These are phyloP conservation scores for Fraxinus platypoda DNA, from an alignment of 305 asterid species.

Conservation along the genomic window DNA sequence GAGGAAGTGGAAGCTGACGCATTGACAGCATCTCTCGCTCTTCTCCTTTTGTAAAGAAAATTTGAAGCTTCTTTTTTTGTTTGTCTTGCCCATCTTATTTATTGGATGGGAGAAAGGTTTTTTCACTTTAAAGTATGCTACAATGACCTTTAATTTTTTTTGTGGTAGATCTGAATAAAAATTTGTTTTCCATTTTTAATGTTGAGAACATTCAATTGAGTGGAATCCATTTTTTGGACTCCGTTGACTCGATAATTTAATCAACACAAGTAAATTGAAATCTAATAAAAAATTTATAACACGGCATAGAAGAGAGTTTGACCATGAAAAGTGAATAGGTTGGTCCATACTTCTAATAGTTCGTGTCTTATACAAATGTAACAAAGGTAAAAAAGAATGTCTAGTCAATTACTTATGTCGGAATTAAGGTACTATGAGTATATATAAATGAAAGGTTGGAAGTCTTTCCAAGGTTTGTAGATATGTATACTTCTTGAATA, in stretches of 20 bases:
- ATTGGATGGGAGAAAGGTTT: constrained; percentile 31
- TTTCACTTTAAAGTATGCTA: constrained; percentile 28
- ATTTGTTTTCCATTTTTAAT: background rate
- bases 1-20: constrained; percentile 46
- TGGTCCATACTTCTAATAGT: background rate
- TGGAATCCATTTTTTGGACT: background rate
- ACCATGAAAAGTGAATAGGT: background rate
- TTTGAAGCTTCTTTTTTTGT: constrained; percentile 34
- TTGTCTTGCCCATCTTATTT: constrained; percentile 22
- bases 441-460: background rate
- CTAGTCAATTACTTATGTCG: background rate
- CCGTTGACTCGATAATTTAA: background rate
- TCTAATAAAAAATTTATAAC: background rate
- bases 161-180: constrained; percentile 6
- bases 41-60: constrained; percentile 32
- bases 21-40: constrained; percentile 39
- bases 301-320: background rate
- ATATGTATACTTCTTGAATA: background rate
- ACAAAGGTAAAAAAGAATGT: background rate
- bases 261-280: background rate
- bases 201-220: background rate
- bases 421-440: background rate
- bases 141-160: background rate
- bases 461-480: background rate
- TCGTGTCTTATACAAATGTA: background rate